Base-by-base conservation (phyloP, 2,329 filamentous ascomycete species). In the Neoscytalidium dimidiatum region DNA sequence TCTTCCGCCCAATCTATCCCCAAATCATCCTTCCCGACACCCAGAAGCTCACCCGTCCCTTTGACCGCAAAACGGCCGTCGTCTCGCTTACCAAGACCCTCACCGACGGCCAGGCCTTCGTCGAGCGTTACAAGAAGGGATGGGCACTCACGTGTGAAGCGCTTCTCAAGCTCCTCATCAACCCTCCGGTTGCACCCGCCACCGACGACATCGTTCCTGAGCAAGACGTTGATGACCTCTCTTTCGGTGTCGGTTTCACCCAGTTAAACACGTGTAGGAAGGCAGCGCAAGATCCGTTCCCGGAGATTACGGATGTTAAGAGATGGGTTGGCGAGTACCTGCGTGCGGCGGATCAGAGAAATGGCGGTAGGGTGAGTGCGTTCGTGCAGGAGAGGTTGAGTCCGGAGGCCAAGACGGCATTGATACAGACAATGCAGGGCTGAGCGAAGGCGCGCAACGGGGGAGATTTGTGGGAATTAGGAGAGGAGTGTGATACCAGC, bases 231-330 rank as follows among this genome's bases (percentile, higher is more conserved):
- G 95, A 99, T 72, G 95, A 99, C 75, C 88, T 97, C 69, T 90
- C 92, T 29, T 99, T 99, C 73, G 95, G 95, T 28, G 89, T 97
- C 69, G 94, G 93, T 8, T 99, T 96, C 79, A 98, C 95, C 0
- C 90, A 92, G 33, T 85, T 99, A 68, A 96, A 94, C 80, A 97
- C 94, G 0, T 95, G 94, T 81, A 92, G 90, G 76, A 88, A 88
- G 66, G 82, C 87, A 3, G 80, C 86, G 1, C 85, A 84, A 60
- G 95, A 98, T 75, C 90, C 94, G 21, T 98, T 93, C 82, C 90
- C 94, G 0, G 91, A 97, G 67, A 88, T 97, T 14, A 85, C 87
- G 4, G 89, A 93, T 63, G 91, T 92, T 62, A 90, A 90, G 75
- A 77, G 75, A 9, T 99, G 94, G 94, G 94, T 97, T n/a, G 84